Evolutionary conservation across 768 basidiomycete genomes (phyloP).

Genomic region (Rhodocollybia butyracea): DNA sequence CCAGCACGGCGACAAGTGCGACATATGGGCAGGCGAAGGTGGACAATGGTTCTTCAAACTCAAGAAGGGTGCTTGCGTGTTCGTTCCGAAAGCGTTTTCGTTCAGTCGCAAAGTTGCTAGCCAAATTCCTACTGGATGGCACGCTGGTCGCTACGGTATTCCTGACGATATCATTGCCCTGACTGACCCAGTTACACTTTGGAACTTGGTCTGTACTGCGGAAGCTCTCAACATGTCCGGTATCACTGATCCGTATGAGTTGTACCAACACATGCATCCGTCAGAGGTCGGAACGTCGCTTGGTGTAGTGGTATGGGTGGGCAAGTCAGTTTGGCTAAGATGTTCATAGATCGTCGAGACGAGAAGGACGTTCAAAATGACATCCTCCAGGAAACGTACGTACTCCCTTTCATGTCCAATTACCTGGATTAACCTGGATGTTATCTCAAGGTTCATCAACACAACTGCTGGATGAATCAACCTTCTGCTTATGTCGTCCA

Average conservation of each 20-base stretch:
- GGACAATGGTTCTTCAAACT: constrained; percentile 99
- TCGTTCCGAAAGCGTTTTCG: constrained; percentile 91
- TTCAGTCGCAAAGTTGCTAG: constrained; percentile 95
- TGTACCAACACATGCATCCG: constrained; percentile 96
- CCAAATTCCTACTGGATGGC: constrained; percentile 97
- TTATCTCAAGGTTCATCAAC: constrained; percentile 92
- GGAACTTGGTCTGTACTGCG: constrained; percentile 92
- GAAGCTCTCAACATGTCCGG: constrained; percentile 97
- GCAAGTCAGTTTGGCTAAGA: constrained; percentile 82
- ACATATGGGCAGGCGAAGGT: constrained; percentile 87
- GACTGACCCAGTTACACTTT: constrained; percentile 88
- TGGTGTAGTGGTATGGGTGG: constrained; percentile 99
- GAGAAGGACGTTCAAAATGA: constrained; percentile 99
- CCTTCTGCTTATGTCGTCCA: constrained; percentile 88
- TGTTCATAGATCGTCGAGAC: constrained; percentile 99
- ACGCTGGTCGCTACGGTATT: constrained; percentile 94
- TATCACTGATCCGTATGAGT: constrained; percentile 95
- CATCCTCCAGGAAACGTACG: constrained; percentile 95
- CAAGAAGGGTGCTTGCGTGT: constrained; percentile 94
- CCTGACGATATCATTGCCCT: constrained; percentile 95
- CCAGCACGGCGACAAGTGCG: constrained; percentile 95
- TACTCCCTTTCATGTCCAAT: constrained; percentile 13
- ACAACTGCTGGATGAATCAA: constrained; percentile 99
- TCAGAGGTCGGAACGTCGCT: constrained; percentile 93
- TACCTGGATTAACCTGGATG: not conserved